Conservation (phyloP, 2,329 filamentous ascomycete species). For the Drechslerella coelobrocha region DNA sequence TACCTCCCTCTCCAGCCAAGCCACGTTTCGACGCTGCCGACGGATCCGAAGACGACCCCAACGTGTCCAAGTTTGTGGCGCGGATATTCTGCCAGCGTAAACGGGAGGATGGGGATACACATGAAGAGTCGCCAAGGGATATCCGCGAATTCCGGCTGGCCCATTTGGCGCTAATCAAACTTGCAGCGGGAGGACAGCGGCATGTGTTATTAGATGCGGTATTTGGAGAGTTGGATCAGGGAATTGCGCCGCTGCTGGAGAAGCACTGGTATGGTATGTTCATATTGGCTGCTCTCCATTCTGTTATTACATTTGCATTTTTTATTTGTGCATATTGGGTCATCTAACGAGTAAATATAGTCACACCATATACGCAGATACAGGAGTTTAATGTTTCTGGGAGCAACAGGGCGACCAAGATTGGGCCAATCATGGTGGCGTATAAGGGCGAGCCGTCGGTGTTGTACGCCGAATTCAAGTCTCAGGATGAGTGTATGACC, state of each 20-base stretch:
- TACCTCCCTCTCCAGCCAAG: not conserved
- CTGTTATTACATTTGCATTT: not conserved
- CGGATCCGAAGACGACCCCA: constrained; percentile 18
- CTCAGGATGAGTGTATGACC: constrained; percentile 31
- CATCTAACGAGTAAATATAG: constrained; percentile 10
- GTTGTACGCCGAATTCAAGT: constrained; percentile 41
- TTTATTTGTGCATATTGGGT: not conserved
- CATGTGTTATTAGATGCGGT: constrained; percentile 43
- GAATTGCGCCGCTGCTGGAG: constrained; percentile 37
- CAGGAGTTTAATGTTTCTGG: constrained; percentile 18
- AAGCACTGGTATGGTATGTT: constrained; percentile 48
- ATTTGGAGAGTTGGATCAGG: constrained; percentile 42
- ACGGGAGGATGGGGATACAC: constrained; percentile 28
- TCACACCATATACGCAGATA: constrained; percentile 20
- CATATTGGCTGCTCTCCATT: not conserved
- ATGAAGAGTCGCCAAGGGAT: constrained; percentile 40
- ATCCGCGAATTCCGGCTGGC: constrained; percentile 40
- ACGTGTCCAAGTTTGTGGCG: constrained; percentile 42
- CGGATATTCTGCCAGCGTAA: constrained; percentile 45
- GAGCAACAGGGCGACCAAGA: constrained; percentile 13
- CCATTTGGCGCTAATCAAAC: constrained; percentile 38
- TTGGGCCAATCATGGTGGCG: constrained; percentile 36
- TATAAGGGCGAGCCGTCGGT: constrained; percentile 35
- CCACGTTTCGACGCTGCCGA: not conserved
- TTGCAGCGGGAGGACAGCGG: constrained; percentile 25